Evolutionary conservation across 1,139 yeast genomes (phyloP).

Genomic region (Geotrichum fermentans): DNA sequence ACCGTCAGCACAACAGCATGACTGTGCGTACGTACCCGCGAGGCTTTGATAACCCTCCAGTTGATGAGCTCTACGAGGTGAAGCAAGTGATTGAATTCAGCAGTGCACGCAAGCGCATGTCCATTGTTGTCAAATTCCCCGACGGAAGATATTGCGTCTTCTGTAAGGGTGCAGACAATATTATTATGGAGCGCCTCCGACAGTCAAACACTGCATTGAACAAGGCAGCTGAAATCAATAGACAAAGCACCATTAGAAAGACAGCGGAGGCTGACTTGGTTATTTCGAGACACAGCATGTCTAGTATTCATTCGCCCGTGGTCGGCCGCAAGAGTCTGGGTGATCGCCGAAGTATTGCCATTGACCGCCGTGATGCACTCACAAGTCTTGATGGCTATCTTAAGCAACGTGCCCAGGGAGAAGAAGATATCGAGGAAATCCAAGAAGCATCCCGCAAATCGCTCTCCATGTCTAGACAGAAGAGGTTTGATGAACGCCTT

Average conservation of each 20-base stretch:
- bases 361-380: conserved; percentile 31
- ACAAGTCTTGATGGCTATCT: conserved; percentile 53
- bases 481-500: conserved; percentile 58
- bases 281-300: conserved; percentile 40
- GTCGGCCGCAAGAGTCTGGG: conserved; percentile 22
- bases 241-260: conserved; percentile 58
- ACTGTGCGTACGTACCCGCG: conserved; percentile 74
- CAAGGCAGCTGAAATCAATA: conserved; percentile 61
- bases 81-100: conserved; percentile 81
- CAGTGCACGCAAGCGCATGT: conserved; percentile 89
- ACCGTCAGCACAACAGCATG: conserved; percentile 55
- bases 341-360: conserved; percentile 29
- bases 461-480: conserved; percentile 48
- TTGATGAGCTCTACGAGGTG: conserved; percentile 63
- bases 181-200: conserved; percentile 71
- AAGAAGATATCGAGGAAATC: conserved; percentile 56
- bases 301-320: conserved; percentile 26
- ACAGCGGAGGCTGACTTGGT: conserved; percentile 78
- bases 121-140: conserved; percentile 75
- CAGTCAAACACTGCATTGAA: conserved; percentile 53
- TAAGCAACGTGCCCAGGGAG: conserved; percentile 45
- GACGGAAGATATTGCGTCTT: conserved; percentile 71
- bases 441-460: conserved; percentile 59
- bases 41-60: conserved; percentile 67
- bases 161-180: conserved; percentile 94